A percentile compares a stretch with the other conserved stretches of the same genome.
Evolutionary conservation across 495 filamentous ascomycete genomes (phyloP).

Genomic region (Chaetomium tenue): DNA sequence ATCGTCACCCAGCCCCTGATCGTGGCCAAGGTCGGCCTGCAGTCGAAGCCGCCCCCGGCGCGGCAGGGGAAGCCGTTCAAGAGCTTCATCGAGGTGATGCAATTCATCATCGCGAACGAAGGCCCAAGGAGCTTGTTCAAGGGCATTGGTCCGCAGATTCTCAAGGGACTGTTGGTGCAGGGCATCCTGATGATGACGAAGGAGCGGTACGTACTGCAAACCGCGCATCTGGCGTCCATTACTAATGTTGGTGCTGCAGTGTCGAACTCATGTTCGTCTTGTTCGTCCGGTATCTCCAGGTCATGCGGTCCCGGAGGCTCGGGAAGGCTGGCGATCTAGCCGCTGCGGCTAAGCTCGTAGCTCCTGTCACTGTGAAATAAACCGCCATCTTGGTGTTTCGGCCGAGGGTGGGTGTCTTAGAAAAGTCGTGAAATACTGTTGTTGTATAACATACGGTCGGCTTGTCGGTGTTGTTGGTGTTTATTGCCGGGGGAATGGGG

Average conservation of each 20-base stretch:
- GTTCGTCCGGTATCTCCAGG: slow-evolving; percentile 75
- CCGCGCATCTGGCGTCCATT: neutral
- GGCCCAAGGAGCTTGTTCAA: slow-evolving; percentile 84
- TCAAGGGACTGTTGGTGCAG: slow-evolving; percentile 91
- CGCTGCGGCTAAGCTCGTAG: slow-evolving; percentile 48
- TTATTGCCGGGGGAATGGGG: no score
- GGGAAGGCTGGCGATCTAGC: slow-evolving; percentile 61
- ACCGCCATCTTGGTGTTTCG: neutral
- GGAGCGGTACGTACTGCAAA: slow-evolving; percentile 66
- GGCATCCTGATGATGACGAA: slow-evolving; percentile 99
- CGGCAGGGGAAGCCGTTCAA: slow-evolving; percentile 91
- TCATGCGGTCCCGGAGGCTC: slow-evolving; percentile 68
- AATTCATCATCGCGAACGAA: slow-evolving; percentile 85
- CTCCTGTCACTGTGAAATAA: slow-evolving; percentile 50
- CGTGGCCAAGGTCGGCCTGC: slow-evolving; percentile 94
- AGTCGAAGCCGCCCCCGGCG: slow-evolving; percentile 83
- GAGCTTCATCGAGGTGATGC: slow-evolving; percentile 92
- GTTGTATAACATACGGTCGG: slow-evolving; percentile 4
- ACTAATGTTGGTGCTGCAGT: slow-evolving; percentile 46
- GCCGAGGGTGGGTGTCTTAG: neutral
- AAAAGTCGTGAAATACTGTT: neutral
- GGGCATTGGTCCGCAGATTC: slow-evolving; percentile 89
- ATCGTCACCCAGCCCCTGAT: slow-evolving; percentile 94
- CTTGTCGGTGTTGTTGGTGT: neutral
- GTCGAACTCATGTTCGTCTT: slow-evolving; percentile 89